Base-by-base conservation (phyloP, 805 yeast species). In the Yarrowia sp. region DNA sequence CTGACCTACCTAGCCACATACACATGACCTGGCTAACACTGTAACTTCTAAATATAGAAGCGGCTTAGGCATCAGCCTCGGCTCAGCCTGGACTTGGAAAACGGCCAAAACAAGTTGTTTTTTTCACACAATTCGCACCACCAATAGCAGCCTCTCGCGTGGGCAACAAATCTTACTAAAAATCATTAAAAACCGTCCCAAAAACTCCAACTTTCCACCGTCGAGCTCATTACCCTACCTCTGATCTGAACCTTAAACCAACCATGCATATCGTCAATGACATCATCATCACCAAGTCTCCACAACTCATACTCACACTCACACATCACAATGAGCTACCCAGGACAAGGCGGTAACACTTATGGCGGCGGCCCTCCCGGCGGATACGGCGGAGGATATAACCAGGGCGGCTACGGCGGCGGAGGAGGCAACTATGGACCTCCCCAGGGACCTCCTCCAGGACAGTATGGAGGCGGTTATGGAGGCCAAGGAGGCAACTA, bases 271-370 rank as follows among this genome's bases (percentile, higher is more conserved):
- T 11, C n/a, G 12, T 17, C 40, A n/a, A 26, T 26, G 30, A 26
- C 30, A 26, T 26, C n/a, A 36, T 12, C 40, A 36, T 36, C 43
- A 38, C 22, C 43, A 17, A 3, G 24, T 43, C 52, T 4, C 22
- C 22, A 17, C 26, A 24, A 32, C 26, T 3, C n/a, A n/a, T n/a
- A n/a, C 24, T 12, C 16, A n/a, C 6, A 17, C 24, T 14, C 26
- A 28, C 24, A 44, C 16, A 10, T 14, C 41, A 21, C 5, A 22
- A 54, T 54, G 61, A 36, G 46, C 30, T 54, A 54, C 24, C 63
- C 63, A 41, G 63, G 63, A 21, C 41, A 30, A 58, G 63, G 63
- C 21, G 63, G 63, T 19, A 21, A 58, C 40, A 58, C 63, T 3
- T 58, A 58, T 12, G 63, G 63, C 16, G 51, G 51, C 41, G 51